Conservation (phyloP, 108 stramenopile genomes). For the Skeletonema costatum region DNA sequence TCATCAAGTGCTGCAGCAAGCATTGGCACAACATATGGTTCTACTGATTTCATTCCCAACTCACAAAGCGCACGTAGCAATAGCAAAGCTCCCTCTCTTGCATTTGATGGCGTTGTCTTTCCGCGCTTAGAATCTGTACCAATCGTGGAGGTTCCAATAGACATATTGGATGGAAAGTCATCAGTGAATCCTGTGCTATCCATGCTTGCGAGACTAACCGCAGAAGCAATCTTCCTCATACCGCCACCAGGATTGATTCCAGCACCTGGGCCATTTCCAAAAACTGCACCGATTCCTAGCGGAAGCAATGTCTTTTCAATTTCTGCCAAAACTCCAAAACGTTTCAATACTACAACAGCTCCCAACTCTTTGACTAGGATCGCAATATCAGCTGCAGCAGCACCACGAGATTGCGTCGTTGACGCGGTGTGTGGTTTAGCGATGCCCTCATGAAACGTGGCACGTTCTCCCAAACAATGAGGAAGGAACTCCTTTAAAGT, state of each 20-base stretch:
- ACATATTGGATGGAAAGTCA: slow-evolving; percentile 33
- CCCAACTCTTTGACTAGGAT: slow-evolving; percentile 64
- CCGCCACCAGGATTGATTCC: slow-evolving; percentile 55
- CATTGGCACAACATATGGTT: slow-evolving; percentile 85
- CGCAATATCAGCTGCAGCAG: slow-evolving; percentile 83
- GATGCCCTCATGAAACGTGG: slow-evolving; percentile 51
- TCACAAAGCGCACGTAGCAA: slow-evolving; percentile 84
- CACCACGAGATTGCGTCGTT: slow-evolving; percentile 64
- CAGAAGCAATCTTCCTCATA: slow-evolving; percentile 74
- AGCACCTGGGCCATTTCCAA: slow-evolving; percentile 51
- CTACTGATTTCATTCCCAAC: slow-evolving; percentile 59
- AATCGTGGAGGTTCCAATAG: slow-evolving; percentile 29
- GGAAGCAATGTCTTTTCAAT: slow-evolving; percentile 79
- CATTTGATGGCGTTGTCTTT: slow-evolving; percentile 77
- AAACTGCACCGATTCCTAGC: slow-evolving; percentile 66
- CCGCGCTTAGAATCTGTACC: slow-evolving; percentile 79
- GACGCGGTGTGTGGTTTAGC: slow-evolving; percentile 72
- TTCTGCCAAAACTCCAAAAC: slow-evolving; percentile 71
- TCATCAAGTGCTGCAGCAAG: slow-evolving; percentile 84
- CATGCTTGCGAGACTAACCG: slow-evolving; percentile 77
- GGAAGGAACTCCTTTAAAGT: slow-evolving; percentile 58
- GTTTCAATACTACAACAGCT: slow-evolving; percentile 63
- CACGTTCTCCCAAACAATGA: slow-evolving; percentile 65
- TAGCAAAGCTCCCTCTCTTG: slow-evolving; percentile 81
- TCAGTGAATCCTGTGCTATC: slow-evolving; percentile 43